Evolutionary conservation across 495 filamentous ascomycete genomes (phyloP).

Genomic region (Penicillium daleae): DNA sequence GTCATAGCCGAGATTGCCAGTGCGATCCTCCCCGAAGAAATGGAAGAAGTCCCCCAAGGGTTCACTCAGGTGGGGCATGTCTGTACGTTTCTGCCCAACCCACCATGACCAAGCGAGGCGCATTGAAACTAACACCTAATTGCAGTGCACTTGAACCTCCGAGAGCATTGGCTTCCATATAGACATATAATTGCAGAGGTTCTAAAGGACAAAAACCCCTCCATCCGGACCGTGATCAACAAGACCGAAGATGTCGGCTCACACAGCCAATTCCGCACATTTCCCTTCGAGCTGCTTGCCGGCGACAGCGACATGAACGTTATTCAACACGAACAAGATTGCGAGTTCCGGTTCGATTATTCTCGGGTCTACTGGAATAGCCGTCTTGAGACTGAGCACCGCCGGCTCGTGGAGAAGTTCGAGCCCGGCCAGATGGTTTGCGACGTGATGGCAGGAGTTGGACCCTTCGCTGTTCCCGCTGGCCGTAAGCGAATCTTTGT

Average conservation of each 20-base stretch:
- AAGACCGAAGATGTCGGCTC: conserved; percentile 87
- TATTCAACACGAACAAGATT: conserved; percentile 60
- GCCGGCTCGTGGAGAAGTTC: conserved; percentile 77
- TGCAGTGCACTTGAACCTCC: conserved; percentile 85
- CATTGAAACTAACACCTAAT: conserved; percentile 18
- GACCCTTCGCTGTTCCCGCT: conserved; percentile 91
- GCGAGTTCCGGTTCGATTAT: conserved; percentile 54
- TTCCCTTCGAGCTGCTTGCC: conserved; percentile 88
- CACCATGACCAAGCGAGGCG: background rate
- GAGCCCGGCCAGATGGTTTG: conserved; percentile 82
- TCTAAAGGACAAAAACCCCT: conserved; percentile 82
- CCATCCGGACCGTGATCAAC: conserved; percentile 88
- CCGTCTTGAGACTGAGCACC: conserved; percentile 85
- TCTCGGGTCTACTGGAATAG: conserved; percentile 98
- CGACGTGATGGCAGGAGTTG: conserved; percentile 98
- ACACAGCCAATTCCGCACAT: conserved; percentile 86
- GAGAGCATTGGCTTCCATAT: conserved; percentile 76
- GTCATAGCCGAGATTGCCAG: conserved; percentile 75
- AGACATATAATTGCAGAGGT: conserved; percentile 82
- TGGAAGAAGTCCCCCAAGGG: conserved; percentile 79
- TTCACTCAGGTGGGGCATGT: conserved; percentile 90
- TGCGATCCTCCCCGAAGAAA: conserved; percentile 71
- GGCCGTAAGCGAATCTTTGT: conserved; percentile 90
- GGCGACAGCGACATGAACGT: conserved; percentile 82
- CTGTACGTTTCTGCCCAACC: conserved; percentile 51